Evolutionary conservation across 2,329 filamentous ascomycete genomes (phyloP), one percentile per base, ranked within the genome.

Genomic region (Corynespora cassiicola): DNA sequence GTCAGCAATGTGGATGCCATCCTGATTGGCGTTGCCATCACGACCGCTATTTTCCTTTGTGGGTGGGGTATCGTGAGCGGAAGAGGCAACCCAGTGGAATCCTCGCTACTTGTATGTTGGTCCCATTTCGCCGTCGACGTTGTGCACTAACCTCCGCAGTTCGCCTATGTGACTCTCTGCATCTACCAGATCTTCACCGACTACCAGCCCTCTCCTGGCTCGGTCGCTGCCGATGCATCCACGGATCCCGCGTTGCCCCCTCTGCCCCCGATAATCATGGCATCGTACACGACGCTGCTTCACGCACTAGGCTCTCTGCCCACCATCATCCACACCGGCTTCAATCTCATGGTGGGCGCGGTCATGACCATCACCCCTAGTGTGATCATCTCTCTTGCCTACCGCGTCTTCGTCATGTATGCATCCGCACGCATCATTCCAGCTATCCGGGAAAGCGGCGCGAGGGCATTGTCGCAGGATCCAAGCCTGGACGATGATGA

Each of bases 131-230:
- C 11, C 3, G 12, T 6, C 24, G 17, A 20, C 24, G 11, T 26
- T 23, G n/a, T 25, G 12, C n/a, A n/a, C 42, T 57, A 36, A 56
- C 31, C 11, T 9, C 8, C 21, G 17, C 36, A 74, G 69, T 97
- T 99, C 63, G 92, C 94, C 60, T 99, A 99, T 70, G 84, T 96
- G 45, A 94, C 96, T n/a, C 85, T 99, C 47, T 97, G 92, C 75
- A 88, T 97, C 63, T 99, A 97, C 73, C 94, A 99, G 70, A 97
- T 97, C 68, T 97, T 97, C 70, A 99, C 94, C 58, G 94, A 99
- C 71, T 97, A 97, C 71, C 83, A 92, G 54, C 90, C 94, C 3
- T 91, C 88, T 4, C 83, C 69, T 10, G 75, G 56, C 23, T 63
- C 79, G 18, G 74, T 78, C 20, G 78, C 82, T 19, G 70, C 76